Base-by-base conservation (phyloP, 1,284 basidiomycete genomes). In the Boletus sp. region DNA sequence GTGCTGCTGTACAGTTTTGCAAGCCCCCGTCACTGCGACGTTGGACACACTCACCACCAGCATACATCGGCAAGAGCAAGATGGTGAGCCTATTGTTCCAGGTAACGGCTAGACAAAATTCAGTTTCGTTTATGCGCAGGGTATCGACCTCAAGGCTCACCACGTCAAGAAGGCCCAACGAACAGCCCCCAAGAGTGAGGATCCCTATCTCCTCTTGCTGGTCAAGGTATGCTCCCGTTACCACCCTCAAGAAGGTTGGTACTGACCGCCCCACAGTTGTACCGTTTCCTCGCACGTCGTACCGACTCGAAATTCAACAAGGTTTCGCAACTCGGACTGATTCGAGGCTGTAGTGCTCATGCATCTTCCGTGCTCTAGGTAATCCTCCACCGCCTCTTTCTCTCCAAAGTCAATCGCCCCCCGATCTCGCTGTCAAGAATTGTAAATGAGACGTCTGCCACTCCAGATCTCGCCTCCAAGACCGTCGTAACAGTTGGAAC, bases 121-220 rank as follows among this genome's bases (percentile, higher is more conserved):
- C 50, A 55, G 53, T 58, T 63, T 30, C 58, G 19, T 39, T 30
- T 13, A 9, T 49, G 39, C 16, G 20, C 59, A 94, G 94, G 95
- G 95, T 89, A 97, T 98, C 77, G 95, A 99, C 76, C 87, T 98
- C 75, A 80, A 82, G 71, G 78, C 81, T 75, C 95, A 98, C 80
- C 95, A 99, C 85, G 94, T 97, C 84, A 97, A 91, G 87, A 97
- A 95, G 82, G 88, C 94, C 65, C 78, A 84, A 70, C 87, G 95
- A 63, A 89, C 89, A 60, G 93, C 93, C 58, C 95, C 95, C 72
- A 92, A 92, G 81, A 95, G 92, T 71, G 91, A 98, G 89, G 95
- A 99, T 75, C 94, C 95, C 30, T 98, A 99, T 77, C 84, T 99
- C 66, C 87, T 97, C 69, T 83, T 98, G 66, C 86, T 99, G 56